Evolutionary conservation across 768 basidiomycete species (phyloP), one percentile per base, ranked within the genome.

Genomic region (Termitomyces sp.): DNA sequence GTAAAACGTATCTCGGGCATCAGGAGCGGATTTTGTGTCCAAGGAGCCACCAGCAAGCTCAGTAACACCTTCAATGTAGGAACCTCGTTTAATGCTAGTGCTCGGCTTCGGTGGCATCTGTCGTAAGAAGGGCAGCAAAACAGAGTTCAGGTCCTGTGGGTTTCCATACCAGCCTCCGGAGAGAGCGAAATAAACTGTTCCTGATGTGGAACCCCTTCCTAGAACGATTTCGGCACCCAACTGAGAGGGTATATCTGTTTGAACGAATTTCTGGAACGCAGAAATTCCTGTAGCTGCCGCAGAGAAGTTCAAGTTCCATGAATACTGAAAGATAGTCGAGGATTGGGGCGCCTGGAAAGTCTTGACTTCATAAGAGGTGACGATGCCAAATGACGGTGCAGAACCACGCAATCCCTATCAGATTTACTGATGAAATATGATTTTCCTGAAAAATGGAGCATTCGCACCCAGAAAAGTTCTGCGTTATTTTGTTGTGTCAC

Each of bases 391-490:
- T 1, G 66, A 67, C 3, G 58, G 53, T 5, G 58, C 67, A 22
- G 67, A 57, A n/a, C 67, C 67, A 16, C 65, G 56, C 57, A 68
- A 57, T 9, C 56, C 67, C 67, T 27, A 48, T 29, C 27, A 13
- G 13, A 32, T 14, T 3, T 20, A 26, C 2, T 16, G 7, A 24
- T 18, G 6, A 24, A n/a, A 26, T 20, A 24, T 7, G 13, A 4
- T 13, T 39, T n/a, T 49, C 32, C 24, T 26, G 24, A 5, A 2
- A 18, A n/a, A 34, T 3, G 20, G 31, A 27, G n/a, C 13, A 34
- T 43, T 26, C 51, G 9, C 55, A 63, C 62, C 62, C 62, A 63
- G 20, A 83, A 85, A 0, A 85, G 69, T 55, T 86, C 79, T 0
- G 75, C 47, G 58, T 82, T 69, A 0, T 64, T 55, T 1, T 70